These are phyloP conservation scores for Petasospora fabianii DNA, from an alignment of 1,139 yeast genomes.

Conservation along the genomic window DNA sequence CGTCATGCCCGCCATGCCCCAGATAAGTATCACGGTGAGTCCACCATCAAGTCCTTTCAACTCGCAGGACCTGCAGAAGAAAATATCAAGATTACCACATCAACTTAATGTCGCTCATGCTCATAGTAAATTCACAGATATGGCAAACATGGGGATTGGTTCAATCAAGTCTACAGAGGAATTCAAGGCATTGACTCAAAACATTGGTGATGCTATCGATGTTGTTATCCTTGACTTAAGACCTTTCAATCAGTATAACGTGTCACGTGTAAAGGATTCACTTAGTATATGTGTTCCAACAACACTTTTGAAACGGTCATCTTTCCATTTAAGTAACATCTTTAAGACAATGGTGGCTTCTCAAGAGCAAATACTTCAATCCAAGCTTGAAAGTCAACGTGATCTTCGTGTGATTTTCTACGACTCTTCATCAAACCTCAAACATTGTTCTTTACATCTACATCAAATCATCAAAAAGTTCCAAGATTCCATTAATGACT, in stretches of 20 bases:
- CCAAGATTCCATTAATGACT: slow-evolving; percentile 25
- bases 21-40: slow-evolving; percentile 12
- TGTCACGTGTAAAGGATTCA: slow-evolving; percentile 45
- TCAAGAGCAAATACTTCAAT: slow-evolving; percentile 32
- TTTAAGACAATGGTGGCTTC: slow-evolving; percentile 48
- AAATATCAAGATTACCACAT: slow-evolving; percentile 9
- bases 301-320: slow-evolving; percentile 60
- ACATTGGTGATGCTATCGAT: slow-evolving; percentile 7
- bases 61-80: slow-evolving; percentile 6
- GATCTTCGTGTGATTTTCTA: slow-evolving; percentile 44
- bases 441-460: slow-evolving; percentile 36
- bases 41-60: slow-evolving; percentile 11
- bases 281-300: slow-evolving; percentile 66
- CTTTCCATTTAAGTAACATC: slow-evolving; percentile 50
- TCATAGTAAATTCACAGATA: slow-evolving; percentile 15
- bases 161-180: slow-evolving; percentile 14
- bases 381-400: slow-evolving; percentile 14
- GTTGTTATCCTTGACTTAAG: slow-evolving; percentile 55
- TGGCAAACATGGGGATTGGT: slow-evolving; percentile 10
- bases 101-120: slow-evolving; percentile 10
- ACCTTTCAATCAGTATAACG: slow-evolving; percentile 55
- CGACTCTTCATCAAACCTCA: slow-evolving; percentile 34
- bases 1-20: slow-evolving; percentile 3
- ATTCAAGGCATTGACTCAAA: slow-evolving; percentile 4
- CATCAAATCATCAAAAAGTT: slow-evolving; percentile 44